These are phyloP conservation scores for Lichtheimia corymbifera DNA, from an alignment of 371 early-diverging fungal genomes.

Conservation along the genomic window DNA sequence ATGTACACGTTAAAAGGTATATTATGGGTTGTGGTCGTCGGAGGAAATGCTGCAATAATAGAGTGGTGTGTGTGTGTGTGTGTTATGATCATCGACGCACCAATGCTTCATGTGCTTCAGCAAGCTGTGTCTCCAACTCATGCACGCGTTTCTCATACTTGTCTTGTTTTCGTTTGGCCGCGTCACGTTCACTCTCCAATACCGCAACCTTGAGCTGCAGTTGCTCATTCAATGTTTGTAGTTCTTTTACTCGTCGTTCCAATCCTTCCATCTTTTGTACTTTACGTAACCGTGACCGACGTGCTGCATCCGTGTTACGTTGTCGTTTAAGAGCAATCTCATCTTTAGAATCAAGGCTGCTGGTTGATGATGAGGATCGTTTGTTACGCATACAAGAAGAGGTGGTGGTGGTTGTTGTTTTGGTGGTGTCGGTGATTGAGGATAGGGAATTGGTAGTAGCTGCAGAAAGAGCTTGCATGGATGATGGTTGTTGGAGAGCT, in stretches of 20 bases:
- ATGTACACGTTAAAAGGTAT: too few relatives aligned
- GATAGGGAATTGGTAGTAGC: background rate
- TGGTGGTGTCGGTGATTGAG: background rate
- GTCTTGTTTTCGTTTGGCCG: constrained; percentile 3
- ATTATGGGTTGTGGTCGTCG: too few relatives aligned
- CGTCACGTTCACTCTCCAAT: constrained; percentile 13
- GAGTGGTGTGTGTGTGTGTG: background rate
- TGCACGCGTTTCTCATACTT: constrained; percentile 51
- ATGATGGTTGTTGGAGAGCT: background rate
- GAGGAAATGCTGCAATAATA: too few relatives aligned
- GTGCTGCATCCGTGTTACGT: constrained; percentile 94
- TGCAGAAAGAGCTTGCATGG: background rate
- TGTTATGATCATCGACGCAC: background rate
- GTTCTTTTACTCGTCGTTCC: constrained; percentile 73
- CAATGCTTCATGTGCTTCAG: constrained; percentile 61
- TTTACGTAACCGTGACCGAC: constrained; percentile 90
- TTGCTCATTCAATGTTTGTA: constrained; percentile 73
- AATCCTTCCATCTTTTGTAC: constrained; percentile 78
- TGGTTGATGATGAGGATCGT: too few relatives aligned
- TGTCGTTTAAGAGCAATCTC: constrained; percentile 74
- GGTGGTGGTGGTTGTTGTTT: background rate
- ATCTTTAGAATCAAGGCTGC: constrained; percentile 54
- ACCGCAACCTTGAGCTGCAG: constrained; percentile 38
- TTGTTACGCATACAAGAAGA: background rate
- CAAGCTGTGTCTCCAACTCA: constrained; percentile 68